Evolutionary conservation across 1,139 yeast species (phyloP).

Genomic region (Debaryomyces coudertii): DNA sequence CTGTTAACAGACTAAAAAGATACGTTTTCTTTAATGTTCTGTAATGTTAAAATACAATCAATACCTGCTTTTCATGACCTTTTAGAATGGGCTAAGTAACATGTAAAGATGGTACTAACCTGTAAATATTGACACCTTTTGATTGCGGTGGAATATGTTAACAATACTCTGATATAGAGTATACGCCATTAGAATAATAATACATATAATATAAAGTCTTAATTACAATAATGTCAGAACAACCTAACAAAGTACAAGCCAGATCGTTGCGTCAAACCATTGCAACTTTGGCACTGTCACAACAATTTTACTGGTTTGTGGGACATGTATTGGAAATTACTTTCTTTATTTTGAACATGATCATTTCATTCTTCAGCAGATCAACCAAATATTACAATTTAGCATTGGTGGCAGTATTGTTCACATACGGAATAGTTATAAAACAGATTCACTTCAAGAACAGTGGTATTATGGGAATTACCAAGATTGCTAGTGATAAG

Average conservation of each 20-base stretch:
- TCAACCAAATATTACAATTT: constrained; percentile 38
- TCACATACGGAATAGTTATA: constrained; percentile 52
- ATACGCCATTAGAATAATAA: background rate
- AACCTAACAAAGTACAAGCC: constrained; percentile 4
- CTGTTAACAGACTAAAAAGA: background rate
- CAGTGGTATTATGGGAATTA: constrained; percentile 24
- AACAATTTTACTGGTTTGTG: constrained; percentile 58
- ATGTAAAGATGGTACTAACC: background rate
- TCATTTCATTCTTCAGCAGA: constrained; percentile 37
- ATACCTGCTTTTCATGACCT: constrained; percentile 1
- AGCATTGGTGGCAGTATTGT: constrained; percentile 44
- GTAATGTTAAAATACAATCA: background rate
- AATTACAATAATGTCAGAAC: background rate
- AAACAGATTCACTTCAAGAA: constrained; percentile 47
- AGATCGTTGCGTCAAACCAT: constrained; percentile 10
- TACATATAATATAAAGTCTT: background rate
- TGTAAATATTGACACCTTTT: background rate
- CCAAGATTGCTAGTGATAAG: constrained; percentile 14
- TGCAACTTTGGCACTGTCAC: constrained; percentile 31
- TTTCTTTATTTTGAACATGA: constrained; percentile 33
- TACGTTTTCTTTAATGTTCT: background rate
- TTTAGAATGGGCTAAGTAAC: background rate
- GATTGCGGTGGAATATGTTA: constrained; percentile 2
- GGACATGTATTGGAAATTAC: constrained; percentile 48
- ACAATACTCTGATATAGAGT: background rate